Base-by-base conservation (phyloP, 2,329 filamentous ascomycete species). In the Beauveria brongniartii region DNA sequence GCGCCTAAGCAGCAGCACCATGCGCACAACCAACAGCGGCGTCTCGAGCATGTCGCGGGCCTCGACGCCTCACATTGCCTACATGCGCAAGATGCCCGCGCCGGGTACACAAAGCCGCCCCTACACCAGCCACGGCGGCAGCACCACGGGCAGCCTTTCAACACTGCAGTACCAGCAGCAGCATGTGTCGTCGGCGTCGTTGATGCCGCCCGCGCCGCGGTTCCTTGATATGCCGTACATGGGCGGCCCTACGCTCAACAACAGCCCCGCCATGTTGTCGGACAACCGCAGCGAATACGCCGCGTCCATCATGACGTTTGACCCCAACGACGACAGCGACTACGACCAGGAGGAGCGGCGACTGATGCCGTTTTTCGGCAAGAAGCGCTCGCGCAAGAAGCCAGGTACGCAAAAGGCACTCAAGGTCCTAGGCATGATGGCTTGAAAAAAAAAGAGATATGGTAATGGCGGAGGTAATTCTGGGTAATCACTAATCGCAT, bases 381-480 rank as follows among this genome's bases (percentile, higher is more conserved):
- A 71, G 60, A 75, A 72, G 62, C 63, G 66, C 2, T 66, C 66
- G 12, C 64, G 67, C 30, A 71, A 69, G 18, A 77, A 75, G 67
- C 75, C 73, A 2, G 78, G 76, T 61, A 80, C 74, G 55, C 74
- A 76, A 8, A 83, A 83, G 68, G 81, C 81, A 7, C 73, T 82
- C 57, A 82, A 80, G 68, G 82, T 81, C 67, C 72, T 83, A 1
- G 80, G 80, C 0, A 69, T 82, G 50, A 75, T 76, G 12, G 53
- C 44, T 9, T 37, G 20, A 40, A 50, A 8, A 50, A n/a, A 7
- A 10, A 7, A 28, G 28, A 28, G 28, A 28, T 16, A 14, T 5
- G 34, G 34, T 37, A 37, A 37, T 37, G 34, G 34, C 34, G 5
- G 34, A 37, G 34, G 34, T 37, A 37, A 37, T 16, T 37, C 6